Conservation (phyloP, 352 stramenopile species). For the Phytophthora pinifolia region DNA sequence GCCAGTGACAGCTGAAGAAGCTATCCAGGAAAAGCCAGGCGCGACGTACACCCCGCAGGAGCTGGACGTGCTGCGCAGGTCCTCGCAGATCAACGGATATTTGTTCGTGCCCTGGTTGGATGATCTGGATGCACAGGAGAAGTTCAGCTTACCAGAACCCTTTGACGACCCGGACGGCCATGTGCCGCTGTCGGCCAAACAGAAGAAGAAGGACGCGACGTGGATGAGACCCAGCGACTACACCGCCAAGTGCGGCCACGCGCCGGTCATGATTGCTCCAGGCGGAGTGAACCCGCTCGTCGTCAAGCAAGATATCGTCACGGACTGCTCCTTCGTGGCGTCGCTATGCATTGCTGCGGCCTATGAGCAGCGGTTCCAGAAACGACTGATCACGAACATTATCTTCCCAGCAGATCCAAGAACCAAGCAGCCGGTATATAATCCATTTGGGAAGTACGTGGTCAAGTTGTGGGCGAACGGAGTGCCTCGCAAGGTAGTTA, state of each 20-base stretch:
- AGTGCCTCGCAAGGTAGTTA: conserved; percentile 90
- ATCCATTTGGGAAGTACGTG: conserved; percentile 95
- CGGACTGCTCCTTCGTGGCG: conserved; percentile 93
- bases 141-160: conserved; percentile 44
- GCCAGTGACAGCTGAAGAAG: background rate
- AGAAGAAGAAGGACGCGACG: conserved; percentile 51
- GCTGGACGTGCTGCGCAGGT: conserved; percentile 76
- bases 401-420: conserved; percentile 92
- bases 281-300: conserved; percentile 65
- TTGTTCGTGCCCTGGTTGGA: conserved; percentile 85
- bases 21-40: conserved; percentile 12
- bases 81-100: conserved; percentile 82
- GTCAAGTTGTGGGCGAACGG: conserved; percentile 97
- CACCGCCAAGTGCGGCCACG: conserved; percentile 38
- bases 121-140: conserved; percentile 58
- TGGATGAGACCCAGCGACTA: conserved; percentile 79
- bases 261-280: conserved; percentile 66
- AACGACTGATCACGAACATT: conserved; percentile 93
- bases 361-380: conserved; percentile 92
- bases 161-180: conserved; percentile 77
- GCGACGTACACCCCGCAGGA: conserved; percentile 60
- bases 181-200: conserved; percentile 68
- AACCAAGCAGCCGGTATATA: conserved; percentile 75
- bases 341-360: conserved; percentile 91
- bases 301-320: conserved; percentile 90